Conservation (phyloP, 2,329 filamentous ascomycete species). For the Aspergillus sergii region DNA sequence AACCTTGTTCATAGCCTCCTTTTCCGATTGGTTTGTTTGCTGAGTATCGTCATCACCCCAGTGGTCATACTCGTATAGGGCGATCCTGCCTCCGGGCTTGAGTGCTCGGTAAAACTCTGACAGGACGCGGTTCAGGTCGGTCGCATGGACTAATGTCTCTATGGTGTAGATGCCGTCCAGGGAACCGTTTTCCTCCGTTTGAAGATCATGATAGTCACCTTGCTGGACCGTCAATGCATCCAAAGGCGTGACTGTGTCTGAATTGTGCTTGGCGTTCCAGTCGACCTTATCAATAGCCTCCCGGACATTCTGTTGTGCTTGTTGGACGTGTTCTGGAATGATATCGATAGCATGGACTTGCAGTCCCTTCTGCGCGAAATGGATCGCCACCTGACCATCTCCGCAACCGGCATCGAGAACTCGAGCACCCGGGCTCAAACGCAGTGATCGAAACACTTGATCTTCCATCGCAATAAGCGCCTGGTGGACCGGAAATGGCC, state of each 20-base stretch:
- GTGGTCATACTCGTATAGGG: slow-evolving; percentile 53
- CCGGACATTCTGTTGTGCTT: slow-evolving; percentile 34
- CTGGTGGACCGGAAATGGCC: slow-evolving; percentile 50
- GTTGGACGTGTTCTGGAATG: slow-evolving; percentile 48
- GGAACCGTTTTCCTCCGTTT: slow-evolving; percentile 36
- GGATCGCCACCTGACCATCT: slow-evolving; percentile 52
- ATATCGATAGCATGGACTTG: slow-evolving; percentile 53
- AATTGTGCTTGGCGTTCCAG: not conserved
- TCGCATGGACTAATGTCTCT: slow-evolving; percentile 57
- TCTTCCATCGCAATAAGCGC: slow-evolving; percentile 55
- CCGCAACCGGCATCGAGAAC: slow-evolving; percentile 59
- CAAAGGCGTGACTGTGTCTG: slow-evolving; percentile 10
- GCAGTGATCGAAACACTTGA: slow-evolving; percentile 44
- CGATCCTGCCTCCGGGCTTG: slow-evolving; percentile 49
- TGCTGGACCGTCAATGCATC: slow-evolving; percentile 36
- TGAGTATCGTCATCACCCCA: not conserved
- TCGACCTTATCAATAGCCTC: not conserved
- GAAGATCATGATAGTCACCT: slow-evolving; percentile 55
- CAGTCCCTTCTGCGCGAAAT: slow-evolving; percentile 48
- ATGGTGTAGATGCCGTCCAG: slow-evolving; percentile 56
- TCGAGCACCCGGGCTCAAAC: slow-evolving; percentile 39
- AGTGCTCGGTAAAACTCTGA: slow-evolving; percentile 50
- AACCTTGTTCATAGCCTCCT: slow-evolving; percentile 13
- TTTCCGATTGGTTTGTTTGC: not conserved
- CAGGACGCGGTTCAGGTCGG: slow-evolving; percentile 45